phyloP scores from a whole-genome alignment of 371 early-diverging fungal genomes.

The Ordospora pajunii region DNA sequence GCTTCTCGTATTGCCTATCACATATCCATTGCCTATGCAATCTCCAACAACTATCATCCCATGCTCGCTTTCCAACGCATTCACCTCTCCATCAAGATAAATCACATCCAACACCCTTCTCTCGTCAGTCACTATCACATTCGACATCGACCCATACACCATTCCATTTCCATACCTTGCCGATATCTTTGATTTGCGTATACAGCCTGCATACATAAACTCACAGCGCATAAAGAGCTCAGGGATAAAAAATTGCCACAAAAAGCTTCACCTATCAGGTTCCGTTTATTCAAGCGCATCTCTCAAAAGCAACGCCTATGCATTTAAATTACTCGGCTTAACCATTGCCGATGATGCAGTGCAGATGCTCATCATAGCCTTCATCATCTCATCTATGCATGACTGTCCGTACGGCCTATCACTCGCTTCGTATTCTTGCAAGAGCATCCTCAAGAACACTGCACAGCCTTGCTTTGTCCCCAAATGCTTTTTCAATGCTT shows the following conservation, averaged over 20 bases:
- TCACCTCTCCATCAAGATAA: conserved; percentile 11
- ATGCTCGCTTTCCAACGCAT: neutral
- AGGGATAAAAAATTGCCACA: neutral
- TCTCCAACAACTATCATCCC: neutral
- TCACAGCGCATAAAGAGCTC: neutral
- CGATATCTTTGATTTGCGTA: neutral
- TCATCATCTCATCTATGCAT: no score
- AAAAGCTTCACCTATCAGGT: neutral
- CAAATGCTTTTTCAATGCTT: neutral
- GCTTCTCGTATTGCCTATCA: neutral
- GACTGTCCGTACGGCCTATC: no score
- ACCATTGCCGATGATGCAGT: no score
- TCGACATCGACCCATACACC: neutral
- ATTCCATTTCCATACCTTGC: neutral
- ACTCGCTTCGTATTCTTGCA: neutral
- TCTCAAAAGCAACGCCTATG: no score
- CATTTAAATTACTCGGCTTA: no score
- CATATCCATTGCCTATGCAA: neutral
- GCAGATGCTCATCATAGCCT: no score
- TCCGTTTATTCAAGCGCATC: neutral
- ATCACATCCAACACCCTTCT: neutral
- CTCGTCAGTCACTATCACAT: neutral
- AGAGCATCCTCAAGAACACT: neutral
- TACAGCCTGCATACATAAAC: conserved; percentile 17
- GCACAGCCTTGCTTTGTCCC: neutral